Conservation (phyloP, 2,329 filamentous ascomycete genomes). For the Botrytis fabae region DNA sequence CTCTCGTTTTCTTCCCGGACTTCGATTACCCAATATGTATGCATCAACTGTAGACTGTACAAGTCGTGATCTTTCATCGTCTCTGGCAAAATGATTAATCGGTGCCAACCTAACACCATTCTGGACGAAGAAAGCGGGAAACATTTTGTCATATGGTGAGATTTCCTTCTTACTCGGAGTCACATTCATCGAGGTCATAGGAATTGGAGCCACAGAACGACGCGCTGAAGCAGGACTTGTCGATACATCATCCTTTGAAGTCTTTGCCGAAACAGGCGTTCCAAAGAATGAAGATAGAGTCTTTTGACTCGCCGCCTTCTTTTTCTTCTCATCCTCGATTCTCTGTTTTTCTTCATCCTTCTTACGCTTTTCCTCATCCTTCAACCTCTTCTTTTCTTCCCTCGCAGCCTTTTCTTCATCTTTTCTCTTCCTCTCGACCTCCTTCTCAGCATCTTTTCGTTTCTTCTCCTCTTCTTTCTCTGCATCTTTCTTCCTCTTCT, state of each 20-base stretch:
- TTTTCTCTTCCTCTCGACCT: slow-evolving; percentile 41
- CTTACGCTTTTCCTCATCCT: slow-evolving; percentile 37
- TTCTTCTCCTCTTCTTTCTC: slow-evolving; percentile 45
- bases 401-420: slow-evolving; percentile 39
- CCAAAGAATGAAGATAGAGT: slow-evolving; percentile 39
- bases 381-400: slow-evolving; percentile 42
- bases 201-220: slow-evolving; percentile 25
- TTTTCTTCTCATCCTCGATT: slow-evolving; percentile 47
- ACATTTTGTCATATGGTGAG: slow-evolving; percentile 57
- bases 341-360: slow-evolving; percentile 46
- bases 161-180: slow-evolving; percentile 39
- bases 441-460: slow-evolving; percentile 43
- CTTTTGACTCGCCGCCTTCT: slow-evolving; percentile 50
- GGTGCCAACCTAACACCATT: slow-evolving; percentile 70
- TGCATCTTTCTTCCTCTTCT: slow-evolving; percentile 42
- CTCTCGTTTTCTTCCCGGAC: slow-evolving; percentile 45
- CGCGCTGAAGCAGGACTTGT: slow-evolving; percentile 33
- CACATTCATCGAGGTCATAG: slow-evolving; percentile 25
- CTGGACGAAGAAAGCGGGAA: slow-evolving; percentile 80
- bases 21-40: slow-evolving; percentile 50
- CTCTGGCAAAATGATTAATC: slow-evolving; percentile 53
- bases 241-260: slow-evolving; percentile 30
- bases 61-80: slow-evolving; percentile 54
- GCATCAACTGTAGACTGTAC: slow-evolving; percentile 56
- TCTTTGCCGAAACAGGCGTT: slow-evolving; percentile 24